phyloP scores from a whole-genome alignment of 768 basidiomycete species.

The Tulasnella sp. region DNA sequence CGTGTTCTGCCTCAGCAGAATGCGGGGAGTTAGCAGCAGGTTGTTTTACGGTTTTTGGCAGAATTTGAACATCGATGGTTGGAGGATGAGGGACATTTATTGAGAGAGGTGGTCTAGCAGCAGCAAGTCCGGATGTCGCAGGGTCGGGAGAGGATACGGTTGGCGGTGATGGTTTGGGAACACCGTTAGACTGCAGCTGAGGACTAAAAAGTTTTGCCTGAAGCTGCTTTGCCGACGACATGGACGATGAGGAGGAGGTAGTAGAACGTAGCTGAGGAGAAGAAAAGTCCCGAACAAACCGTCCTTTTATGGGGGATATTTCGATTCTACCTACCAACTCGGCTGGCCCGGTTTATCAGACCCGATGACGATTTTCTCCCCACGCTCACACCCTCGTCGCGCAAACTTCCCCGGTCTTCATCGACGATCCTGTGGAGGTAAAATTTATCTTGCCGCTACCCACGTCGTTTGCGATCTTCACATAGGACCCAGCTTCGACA shows the following conservation, averaged over 20 bases:
- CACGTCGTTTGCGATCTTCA: too few relatives aligned
- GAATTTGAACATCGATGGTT: not conserved
- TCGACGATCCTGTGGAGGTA: too few relatives aligned
- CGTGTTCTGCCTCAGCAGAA: not conserved
- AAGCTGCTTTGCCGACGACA: conserved; percentile 3
- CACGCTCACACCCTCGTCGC: too few relatives aligned
- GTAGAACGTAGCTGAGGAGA: not conserved
- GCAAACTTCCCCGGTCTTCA: too few relatives aligned
- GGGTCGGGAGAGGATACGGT: conserved; percentile 6
- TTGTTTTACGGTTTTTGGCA: not conserved
- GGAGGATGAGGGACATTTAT: conserved; percentile 56
- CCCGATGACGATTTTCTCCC: too few relatives aligned
- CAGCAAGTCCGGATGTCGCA: conserved; percentile 20
- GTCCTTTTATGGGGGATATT: too few relatives aligned
- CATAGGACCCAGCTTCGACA: too few relatives aligned
- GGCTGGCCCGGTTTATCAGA: too few relatives aligned
- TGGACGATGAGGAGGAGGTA: not conserved
- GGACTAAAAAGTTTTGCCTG: not conserved
- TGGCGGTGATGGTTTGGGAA: not conserved
- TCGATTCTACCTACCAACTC: too few relatives aligned
- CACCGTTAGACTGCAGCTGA: not conserved
- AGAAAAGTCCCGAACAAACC: too few relatives aligned
- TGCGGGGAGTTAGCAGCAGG: not conserved
- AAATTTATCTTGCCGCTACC: too few relatives aligned
- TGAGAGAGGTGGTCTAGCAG: conserved; percentile 33